Base-by-base conservation (phyloP, 176 grass and related monocot genomes). In the Oryza punctata region DNA sequence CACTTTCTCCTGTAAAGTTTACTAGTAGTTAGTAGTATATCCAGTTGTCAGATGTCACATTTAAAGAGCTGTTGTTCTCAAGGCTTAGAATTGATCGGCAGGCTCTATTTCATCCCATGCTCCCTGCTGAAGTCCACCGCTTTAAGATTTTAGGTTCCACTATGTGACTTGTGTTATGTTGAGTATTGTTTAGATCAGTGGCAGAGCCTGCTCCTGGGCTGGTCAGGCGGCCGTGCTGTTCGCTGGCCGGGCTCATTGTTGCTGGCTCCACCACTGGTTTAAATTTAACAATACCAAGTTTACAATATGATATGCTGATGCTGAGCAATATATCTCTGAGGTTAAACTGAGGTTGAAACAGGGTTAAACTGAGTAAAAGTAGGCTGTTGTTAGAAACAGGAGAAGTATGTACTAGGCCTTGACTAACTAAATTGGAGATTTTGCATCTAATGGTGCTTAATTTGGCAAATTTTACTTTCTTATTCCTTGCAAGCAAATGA, bases 281-380 rank as follows among this genome's bases (percentile, higher is more conserved):
- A 19, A 18, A 70, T 26, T 6, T 52, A 46, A 37, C 30, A 46
- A 70, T 10, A 29, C 29, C 38, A 18, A 10, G 0, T 4, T 67
- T 64, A 43, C 30, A 66, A 86, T 57, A 41, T 52, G 54, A 23
- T 33, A 41, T 0, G 1, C 35, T 37, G 35, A 18, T 61, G 7
- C 72, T 77, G 16, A 77, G 24, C 50, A 12, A 45, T 70, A 70
- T 61, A 70, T 70, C 10, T 85, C 12, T 59, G n/a, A 30, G 63
- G 29, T 67, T 23, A 60, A 37, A 32, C 2, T 32, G 32, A 30
- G 69, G 47, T 18, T 3, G 64, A 21, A 12, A 47, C 9, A 10
- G 19, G 63, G 29, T 67, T 23, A 60, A 37, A 61, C 25, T 26
- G 21, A 63, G 81, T 27, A 0, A 50, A 68, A 33, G 52, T 4